These are phyloP conservation scores for Stachybotrys elegans DNA, from an alignment of 2,329 filamentous ascomycete genomes.

Conservation along the genomic window DNA sequence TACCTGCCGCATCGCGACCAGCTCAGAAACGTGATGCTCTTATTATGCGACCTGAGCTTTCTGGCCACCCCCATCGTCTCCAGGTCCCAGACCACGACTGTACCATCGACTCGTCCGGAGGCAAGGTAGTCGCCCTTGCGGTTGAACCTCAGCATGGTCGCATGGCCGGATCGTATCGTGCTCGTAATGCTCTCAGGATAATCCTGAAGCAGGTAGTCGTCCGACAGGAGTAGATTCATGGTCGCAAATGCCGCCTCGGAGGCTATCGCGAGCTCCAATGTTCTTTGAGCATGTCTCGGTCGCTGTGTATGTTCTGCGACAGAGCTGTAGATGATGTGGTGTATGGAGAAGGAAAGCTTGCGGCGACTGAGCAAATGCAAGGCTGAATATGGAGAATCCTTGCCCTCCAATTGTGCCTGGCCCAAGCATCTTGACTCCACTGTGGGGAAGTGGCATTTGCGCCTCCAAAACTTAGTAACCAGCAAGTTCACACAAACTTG, in stretches of 20 bases:
- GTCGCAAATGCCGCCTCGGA: constrained; percentile 3
- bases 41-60: constrained; percentile 88
- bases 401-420: too few relatives aligned
- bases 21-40: constrained; percentile 89
- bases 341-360: too few relatives aligned
- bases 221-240: constrained; percentile 58
- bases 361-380: too few relatives aligned
- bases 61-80: constrained; percentile 96
- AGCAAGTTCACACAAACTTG: neutral
- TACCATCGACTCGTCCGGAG: constrained; percentile 89
- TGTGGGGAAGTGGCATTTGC: too few relatives aligned
- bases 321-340: too few relatives aligned
- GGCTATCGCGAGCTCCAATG: neutral
- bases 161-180: constrained; percentile 70
- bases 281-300: too few relatives aligned
- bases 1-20: constrained; percentile 93
- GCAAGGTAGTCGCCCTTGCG: constrained; percentile 92
- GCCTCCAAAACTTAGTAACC: too few relatives aligned
- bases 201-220: constrained; percentile 66
- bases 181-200: constrained; percentile 88
- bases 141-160: constrained; percentile 76
- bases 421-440: too few relatives aligned
- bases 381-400: too few relatives aligned
- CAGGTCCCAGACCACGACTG: constrained; percentile 92
- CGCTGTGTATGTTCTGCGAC: too few relatives aligned